Conservation (phyloP, 1,284 basidiomycete species). For the Cryptococcus sp. region DNA sequence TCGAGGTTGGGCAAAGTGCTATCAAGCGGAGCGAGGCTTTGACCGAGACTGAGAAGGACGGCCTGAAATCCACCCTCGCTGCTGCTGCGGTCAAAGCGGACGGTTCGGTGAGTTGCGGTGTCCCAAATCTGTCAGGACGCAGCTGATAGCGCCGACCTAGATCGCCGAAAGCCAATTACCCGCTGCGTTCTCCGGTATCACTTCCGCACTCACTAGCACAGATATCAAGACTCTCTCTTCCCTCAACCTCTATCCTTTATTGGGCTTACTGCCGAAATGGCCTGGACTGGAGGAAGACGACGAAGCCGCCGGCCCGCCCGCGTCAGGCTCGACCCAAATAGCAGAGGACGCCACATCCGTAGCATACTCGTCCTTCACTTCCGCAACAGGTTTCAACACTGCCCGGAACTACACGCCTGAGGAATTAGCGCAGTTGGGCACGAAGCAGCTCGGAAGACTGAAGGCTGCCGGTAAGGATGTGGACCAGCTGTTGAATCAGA, state of each 20-base stretch:
- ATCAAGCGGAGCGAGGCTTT: conserved; percentile 10
- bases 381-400: conserved; percentile 14
- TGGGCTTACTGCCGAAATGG: conserved; percentile 50
- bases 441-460: conserved; percentile 45
- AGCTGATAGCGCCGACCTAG: conserved; percentile 7
- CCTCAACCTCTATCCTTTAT: conserved; percentile 42
- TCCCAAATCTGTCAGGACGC: not conserved
- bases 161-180: not conserved
- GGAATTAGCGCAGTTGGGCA: conserved; percentile 31
- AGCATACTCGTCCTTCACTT: conserved; percentile 8
- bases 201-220: conserved; percentile 6
- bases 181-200: conserved; percentile 5
- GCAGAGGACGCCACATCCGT: conserved; percentile 9
- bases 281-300: conserved; percentile 52
- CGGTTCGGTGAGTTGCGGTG: conserved; percentile 24
- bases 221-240: conserved; percentile 20
- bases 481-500: conserved; percentile 27
- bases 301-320: conserved; percentile 30
- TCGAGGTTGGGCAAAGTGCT: conserved; percentile 18
- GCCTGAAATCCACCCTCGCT: conserved; percentile 5
- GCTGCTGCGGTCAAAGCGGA: conserved; percentile 14
- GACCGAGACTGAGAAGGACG: conserved; percentile 16
- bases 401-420: conserved; percentile 20
- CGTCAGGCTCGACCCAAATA: conserved; percentile 6
- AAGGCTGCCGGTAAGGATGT: conserved; percentile 49